A percentile compares a stretch with the other conserved stretches of the same genome.
Evolutionary conservation across 768 basidiomycete species (phyloP).

Genomic region (Suillus subalutaceus): DNA sequence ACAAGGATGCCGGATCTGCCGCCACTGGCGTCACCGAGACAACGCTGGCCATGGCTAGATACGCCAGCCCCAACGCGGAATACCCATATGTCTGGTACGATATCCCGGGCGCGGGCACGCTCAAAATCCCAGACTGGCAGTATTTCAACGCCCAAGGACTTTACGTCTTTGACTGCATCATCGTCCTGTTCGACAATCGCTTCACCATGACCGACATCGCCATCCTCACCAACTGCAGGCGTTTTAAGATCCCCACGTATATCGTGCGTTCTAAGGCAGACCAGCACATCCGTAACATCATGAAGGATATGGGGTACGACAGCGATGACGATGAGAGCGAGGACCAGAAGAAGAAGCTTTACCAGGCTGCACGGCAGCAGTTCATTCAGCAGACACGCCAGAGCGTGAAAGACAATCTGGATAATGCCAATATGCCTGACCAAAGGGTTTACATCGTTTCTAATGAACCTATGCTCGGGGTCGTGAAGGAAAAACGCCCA

Average conservation of each 20-base stretch:
- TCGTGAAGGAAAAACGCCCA: constrained; percentile 31
- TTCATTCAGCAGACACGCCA: constrained; percentile 31
- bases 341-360: constrained; percentile 18
- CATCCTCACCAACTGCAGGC: constrained; percentile 34
- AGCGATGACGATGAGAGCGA: constrained; percentile 22
- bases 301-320: constrained; percentile 32
- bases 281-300: constrained; percentile 11
- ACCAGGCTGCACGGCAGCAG: constrained; percentile 30
- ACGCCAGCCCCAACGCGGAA: constrained; percentile 26
- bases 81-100: constrained; percentile 40
- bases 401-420: constrained; percentile 28
- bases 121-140: constrained; percentile 38
- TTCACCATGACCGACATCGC: constrained; percentile 40
- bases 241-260: constrained; percentile 37
- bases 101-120: constrained; percentile 40
- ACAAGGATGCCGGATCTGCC: constrained; percentile 31
- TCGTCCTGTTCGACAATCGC: constrained; percentile 38
- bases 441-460: constrained; percentile 35
- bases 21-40: constrained; percentile 37
- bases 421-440: constrained; percentile 28
- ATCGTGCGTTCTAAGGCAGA: constrained; percentile 34
- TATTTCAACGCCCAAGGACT: constrained; percentile 43
- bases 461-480: constrained; percentile 24
- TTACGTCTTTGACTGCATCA: constrained; percentile 39
- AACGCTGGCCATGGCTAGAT: constrained; percentile 32